These are phyloP conservation scores for Dipteronia dyeriana DNA, from an alignment of 345 rosid species.

Conservation along the genomic window DNA sequence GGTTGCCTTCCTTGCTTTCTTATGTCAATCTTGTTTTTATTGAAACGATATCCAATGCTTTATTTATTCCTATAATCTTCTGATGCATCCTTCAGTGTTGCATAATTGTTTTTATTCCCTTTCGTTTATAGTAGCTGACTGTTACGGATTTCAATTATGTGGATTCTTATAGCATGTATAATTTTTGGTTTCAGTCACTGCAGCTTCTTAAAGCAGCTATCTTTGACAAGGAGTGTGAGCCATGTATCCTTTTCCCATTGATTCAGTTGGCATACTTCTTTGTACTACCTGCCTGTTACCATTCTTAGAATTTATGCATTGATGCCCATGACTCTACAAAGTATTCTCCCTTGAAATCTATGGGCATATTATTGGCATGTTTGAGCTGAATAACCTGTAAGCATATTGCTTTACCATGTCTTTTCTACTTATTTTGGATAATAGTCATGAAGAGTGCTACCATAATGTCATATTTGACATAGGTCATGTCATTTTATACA, in stretches of 20 bases:
- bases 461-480: constrained; percentile 3
- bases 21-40: not conserved
- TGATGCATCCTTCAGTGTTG: not conserved
- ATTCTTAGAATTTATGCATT: constrained; percentile 4
- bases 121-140: not conserved
- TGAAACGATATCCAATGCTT: no score
- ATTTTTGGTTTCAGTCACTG: constrained; percentile 56
- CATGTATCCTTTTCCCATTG: constrained; percentile 57
- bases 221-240: constrained; percentile 80
- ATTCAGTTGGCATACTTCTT: constrained; percentile 6
- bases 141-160: not conserved
- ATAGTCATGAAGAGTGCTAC: not conserved
- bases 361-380: constrained; percentile 93
- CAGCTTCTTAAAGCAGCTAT: constrained; percentile 78
- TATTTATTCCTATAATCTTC: not conserved
- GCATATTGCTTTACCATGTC: constrained; percentile 21
- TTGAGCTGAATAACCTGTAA: constrained; percentile 96
- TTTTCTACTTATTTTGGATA: constrained; percentile 2
- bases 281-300: not conserved
- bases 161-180: not conserved
- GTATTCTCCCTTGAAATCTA: constrained; percentile 93
- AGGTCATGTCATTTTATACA: not conserved
- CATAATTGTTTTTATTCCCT: not conserved
- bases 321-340: constrained; percentile 58
- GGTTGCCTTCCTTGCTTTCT: not conserved